These are phyloP conservation scores for Cercospora beticola DNA, from an alignment of 2,329 filamentous ascomycete genomes.

Conservation along the genomic window DNA sequence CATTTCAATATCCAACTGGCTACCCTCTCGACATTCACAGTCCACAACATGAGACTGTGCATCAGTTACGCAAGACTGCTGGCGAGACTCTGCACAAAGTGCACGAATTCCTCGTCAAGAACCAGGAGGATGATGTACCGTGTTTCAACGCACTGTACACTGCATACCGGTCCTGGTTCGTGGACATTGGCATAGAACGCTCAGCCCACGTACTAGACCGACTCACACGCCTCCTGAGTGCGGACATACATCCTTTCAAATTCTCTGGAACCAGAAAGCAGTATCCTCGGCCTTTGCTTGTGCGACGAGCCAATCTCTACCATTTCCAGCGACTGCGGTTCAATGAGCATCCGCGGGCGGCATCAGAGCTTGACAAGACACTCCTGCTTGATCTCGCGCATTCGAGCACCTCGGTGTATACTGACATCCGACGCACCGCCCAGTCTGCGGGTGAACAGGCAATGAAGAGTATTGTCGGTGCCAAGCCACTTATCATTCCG, in stretches of 20 bases:
- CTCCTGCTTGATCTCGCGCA: constrained; percentile 84
- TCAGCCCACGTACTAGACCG: constrained; percentile 91
- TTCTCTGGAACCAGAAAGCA: constrained; percentile 88
- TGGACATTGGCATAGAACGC: constrained; percentile 93
- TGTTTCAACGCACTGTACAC: constrained; percentile 93
- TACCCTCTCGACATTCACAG: constrained; percentile 70
- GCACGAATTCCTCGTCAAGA: constrained; percentile 75
- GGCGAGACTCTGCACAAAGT: constrained; percentile 79
- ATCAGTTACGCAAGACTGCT: constrained; percentile 75
- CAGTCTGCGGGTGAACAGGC: constrained; percentile 92
- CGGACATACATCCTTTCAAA: constrained; percentile 89
- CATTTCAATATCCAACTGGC: constrained; percentile 85
- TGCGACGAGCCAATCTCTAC: constrained; percentile 91
- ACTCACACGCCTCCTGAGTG: constrained; percentile 77
- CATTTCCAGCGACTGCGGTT: constrained; percentile 91
- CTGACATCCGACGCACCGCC: constrained; percentile 90
- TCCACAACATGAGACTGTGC: constrained; percentile 70
- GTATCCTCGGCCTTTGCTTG: constrained; percentile 87
- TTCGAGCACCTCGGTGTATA: constrained; percentile 87
- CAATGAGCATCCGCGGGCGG: constrained; percentile 82
- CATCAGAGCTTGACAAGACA: constrained; percentile 84
- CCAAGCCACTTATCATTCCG: constrained; percentile 84
- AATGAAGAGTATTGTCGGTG: constrained; percentile 84
- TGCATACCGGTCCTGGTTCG: constrained; percentile 93
- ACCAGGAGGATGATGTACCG: constrained; percentile 92